Conservation (phyloP, 1,284 basidiomycete genomes). For the Tetrapyrgos nigripes region DNA sequence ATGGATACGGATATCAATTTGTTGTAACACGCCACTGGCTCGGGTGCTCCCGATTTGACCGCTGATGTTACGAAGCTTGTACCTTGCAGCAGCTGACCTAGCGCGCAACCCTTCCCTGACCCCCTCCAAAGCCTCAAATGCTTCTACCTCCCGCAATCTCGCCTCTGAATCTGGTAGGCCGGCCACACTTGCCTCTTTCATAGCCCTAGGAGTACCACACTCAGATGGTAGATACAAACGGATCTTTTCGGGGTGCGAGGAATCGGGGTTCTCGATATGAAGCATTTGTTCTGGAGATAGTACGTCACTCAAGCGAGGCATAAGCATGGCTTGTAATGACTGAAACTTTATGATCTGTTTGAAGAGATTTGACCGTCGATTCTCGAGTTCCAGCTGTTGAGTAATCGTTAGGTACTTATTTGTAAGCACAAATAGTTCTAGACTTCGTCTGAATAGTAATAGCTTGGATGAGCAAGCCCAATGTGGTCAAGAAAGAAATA, state of each 20-base stretch:
- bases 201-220: background rate
- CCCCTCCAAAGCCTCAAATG: background rate
- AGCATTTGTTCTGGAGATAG: too few relatives aligned
- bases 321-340: too few relatives aligned
- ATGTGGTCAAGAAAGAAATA: too few relatives aligned
- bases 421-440: too few relatives aligned
- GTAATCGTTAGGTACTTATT: too few relatives aligned
- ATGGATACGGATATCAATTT: slow-evolving; percentile 9
- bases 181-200: background rate
- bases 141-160: background rate
- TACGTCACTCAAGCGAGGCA: too few relatives aligned
- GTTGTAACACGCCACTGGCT: background rate
- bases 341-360: too few relatives aligned
- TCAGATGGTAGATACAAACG: background rate
- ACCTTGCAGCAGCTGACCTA: background rate
- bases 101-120: slow-evolving; percentile 3
- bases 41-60: slow-evolving; percentile 8
- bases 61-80: slow-evolving; percentile 1
- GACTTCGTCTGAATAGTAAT: too few relatives aligned
- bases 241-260: background rate
- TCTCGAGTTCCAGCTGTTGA: too few relatives aligned
- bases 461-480: too few relatives aligned
- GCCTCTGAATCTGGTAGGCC: background rate
- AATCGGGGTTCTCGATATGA: background rate
- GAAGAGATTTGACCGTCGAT: too few relatives aligned